Conservation (phyloP, 2,329 filamentous ascomycete species). For the Stachybotrys elegans region DNA sequence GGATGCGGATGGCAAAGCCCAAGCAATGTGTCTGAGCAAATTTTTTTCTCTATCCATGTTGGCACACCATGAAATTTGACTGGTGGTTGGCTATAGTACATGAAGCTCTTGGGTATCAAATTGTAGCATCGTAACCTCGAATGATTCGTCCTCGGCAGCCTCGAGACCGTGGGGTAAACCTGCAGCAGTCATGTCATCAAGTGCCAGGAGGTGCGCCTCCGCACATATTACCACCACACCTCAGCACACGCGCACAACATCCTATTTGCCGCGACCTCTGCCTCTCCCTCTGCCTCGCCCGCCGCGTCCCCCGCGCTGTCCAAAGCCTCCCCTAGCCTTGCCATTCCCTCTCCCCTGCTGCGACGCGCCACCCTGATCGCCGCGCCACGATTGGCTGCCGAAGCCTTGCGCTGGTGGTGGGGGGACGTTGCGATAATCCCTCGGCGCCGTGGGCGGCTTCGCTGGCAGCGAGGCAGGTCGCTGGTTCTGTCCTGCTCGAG, state of each 20-base stretch:
- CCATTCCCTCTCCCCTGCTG: constrained; percentile 14
- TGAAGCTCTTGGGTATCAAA: constrained; percentile 6
- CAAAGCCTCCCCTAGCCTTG: constrained; percentile 21
- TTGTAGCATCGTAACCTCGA: neutral
- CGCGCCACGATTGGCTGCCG: constrained; percentile 8
- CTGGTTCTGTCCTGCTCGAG: constrained; percentile 8
- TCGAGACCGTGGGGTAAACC: too few relatives aligned
- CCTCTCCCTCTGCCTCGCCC: constrained; percentile 15
- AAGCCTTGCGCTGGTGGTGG: constrained; percentile 17
- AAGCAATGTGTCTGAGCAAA: too few relatives aligned
- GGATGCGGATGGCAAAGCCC: too few relatives aligned
- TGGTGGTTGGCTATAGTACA: neutral
- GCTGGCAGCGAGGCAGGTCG: constrained; percentile 21
- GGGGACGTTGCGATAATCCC: constrained; percentile 22
- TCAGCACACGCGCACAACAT: too few relatives aligned
- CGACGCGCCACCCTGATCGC: constrained; percentile 11
- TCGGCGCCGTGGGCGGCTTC: constrained; percentile 20
- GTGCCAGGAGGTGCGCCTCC: too few relatives aligned
- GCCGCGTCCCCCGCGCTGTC: constrained; percentile 13
- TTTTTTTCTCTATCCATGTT: too few relatives aligned
- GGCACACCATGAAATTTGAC: neutral
- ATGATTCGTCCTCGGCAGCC: neutral
- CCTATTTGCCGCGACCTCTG: constrained; percentile 21
- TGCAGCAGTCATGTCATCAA: too few relatives aligned
- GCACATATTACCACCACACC: too few relatives aligned